Evolutionary conservation across 2,329 filamentous ascomycete genomes (phyloP), one percentile per base, ranked within the genome.

Genomic region (Lachnellula suecica): DNA sequence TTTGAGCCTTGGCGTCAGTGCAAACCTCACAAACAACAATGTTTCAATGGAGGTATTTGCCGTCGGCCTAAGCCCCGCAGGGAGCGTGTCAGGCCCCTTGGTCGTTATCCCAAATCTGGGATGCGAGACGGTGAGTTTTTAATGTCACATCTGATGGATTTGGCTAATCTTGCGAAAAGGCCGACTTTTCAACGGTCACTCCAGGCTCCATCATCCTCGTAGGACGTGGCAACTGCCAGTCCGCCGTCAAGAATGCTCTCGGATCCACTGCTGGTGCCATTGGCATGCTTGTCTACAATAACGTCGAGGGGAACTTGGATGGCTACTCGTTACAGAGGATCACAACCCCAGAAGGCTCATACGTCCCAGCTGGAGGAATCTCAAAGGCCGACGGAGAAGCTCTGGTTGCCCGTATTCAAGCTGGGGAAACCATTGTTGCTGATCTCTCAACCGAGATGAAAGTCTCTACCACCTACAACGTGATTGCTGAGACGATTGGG

Each of bases 261-360:
- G 88, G 88, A 3, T 85, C 83, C 31, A 74, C 73, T 38, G 86
- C 86, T 1, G 87, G 88, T 15, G 89, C 89, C 5, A 68, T 80
- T 2, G 88, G 83, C 1, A 86, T 84, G 1, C 70, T 93, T 17
- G 76, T 93, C 49, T 91, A 88, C 71, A 91, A 92, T 73, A 87
- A 85, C 8, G 70, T 78, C 1, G 41, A 47, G 4, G 86, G 82
- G 1, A 69, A 71, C 2, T 70, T 59, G 10, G 56, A 55, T 4
- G 53, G 47, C 17, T 53, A 53, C 47, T 46, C 50, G 9, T n/a
- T 58, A 4, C 50, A 56, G 11, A 38, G n/a, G 5, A 47, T 52
- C 1, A 75, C 92, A 5, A 87, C 85, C 62, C 82, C 49, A 78
- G 70, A 76, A 37, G 59, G 59, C 11, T 59, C 70, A 7, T 79